Evolutionary conservation across 306 rosid species (phyloP).

Genomic region (Luffa aegyptiaca): DNA sequence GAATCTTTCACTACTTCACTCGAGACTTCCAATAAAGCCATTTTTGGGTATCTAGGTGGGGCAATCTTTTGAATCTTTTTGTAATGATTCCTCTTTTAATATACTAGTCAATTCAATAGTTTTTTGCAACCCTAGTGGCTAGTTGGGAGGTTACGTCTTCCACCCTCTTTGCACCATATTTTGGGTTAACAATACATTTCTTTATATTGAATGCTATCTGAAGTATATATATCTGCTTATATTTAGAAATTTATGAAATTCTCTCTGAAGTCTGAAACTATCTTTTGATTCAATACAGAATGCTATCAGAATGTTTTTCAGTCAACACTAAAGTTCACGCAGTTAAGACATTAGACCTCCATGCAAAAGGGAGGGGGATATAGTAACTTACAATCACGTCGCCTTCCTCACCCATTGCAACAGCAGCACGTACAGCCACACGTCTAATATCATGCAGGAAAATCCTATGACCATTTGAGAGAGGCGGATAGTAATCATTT

Average conservation of each 20-base stretch:
- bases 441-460: slow-evolving; percentile 87
- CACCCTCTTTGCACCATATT: neutral
- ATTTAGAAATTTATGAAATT: slow-evolving; percentile 5
- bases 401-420: slow-evolving; percentile 99
- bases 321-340: neutral
- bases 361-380: slow-evolving; percentile 19
- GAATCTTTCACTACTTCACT: neutral
- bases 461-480: slow-evolving; percentile 81
- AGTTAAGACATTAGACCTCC: neutral
- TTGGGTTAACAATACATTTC: neutral
- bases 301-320: neutral
- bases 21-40: neutral
- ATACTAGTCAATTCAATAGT: neutral
- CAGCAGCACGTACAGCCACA: slow-evolving; percentile 87
- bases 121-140: neutral
- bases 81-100: neutral
- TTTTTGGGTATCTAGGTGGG: neutral
- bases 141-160: neutral
- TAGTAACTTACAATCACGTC: slow-evolving; percentile 85
- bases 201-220: slow-evolving; percentile 7
- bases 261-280: slow-evolving; percentile 1
- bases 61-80: neutral
- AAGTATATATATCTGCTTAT: neutral
- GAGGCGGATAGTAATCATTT: slow-evolving; percentile 93
- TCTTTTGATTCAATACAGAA: neutral